These are phyloP conservation scores for Cornus florida DNA, from an alignment of 148 eudicot genomes.

Conservation along the genomic window DNA sequence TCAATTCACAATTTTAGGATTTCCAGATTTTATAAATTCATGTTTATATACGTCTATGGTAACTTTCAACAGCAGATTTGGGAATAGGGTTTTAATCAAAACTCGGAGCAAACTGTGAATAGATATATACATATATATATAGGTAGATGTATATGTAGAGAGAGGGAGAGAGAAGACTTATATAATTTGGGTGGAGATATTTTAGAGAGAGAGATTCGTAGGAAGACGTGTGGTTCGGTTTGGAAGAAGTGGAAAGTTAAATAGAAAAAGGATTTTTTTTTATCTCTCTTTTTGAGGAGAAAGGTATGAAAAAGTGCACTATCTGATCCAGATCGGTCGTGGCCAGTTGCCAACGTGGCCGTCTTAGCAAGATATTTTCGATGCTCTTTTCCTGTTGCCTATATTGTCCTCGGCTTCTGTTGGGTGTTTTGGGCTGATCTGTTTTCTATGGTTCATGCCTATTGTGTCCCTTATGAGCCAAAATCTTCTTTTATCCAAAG, in stretches of 20 bases:
- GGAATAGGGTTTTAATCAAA: not conserved
- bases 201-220: not conserved
- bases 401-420: too few relatives aligned
- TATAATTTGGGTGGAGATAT: not conserved
- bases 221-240: not conserved
- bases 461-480: too few relatives aligned
- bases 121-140: too few relatives aligned
- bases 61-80: not conserved
- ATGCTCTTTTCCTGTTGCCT: too few relatives aligned
- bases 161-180: not conserved
- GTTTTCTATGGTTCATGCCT: too few relatives aligned
- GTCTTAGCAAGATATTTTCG: not conserved
- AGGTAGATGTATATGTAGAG: not conserved
- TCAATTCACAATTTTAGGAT: conserved; percentile 7
- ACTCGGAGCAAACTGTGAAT: not conserved
- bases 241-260: not conserved
- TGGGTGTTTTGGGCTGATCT: too few relatives aligned
- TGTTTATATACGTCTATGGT: too few relatives aligned
- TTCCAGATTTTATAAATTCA: not conserved
- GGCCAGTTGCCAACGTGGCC: not conserved
- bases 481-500: too few relatives aligned
- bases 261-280: not conserved
- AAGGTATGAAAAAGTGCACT: not conserved
- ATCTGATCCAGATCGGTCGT: not conserved
- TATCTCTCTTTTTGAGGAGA: not conserved